Conservation (phyloP, 179 eudicot genomes). For the Monotropa hypopitys region DNA sequence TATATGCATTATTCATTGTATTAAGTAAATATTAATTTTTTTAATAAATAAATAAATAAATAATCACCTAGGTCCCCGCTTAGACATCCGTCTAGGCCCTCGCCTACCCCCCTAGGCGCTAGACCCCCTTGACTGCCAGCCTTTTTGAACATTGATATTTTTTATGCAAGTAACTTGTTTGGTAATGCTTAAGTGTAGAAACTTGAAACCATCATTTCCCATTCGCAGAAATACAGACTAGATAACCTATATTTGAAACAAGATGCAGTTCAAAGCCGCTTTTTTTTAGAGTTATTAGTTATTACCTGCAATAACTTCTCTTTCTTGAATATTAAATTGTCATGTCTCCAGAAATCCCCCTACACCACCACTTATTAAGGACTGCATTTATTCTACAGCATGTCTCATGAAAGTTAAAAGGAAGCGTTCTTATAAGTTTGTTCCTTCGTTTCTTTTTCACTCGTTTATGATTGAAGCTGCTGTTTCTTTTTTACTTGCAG, state of each 20-base stretch:
- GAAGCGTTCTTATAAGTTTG: not conserved
- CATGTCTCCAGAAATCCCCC: not conserved
- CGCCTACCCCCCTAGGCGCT: too few relatives aligned
- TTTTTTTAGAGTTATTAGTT: not conserved
- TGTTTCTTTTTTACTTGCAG: conserved; percentile 30
- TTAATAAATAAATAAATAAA: too few relatives aligned
- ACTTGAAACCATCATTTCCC: not conserved
- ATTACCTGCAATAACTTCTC: not conserved
- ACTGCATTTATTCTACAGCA: not conserved
- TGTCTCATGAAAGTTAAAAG: not conserved
- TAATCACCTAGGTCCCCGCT: too few relatives aligned
- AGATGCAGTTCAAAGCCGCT: not conserved
- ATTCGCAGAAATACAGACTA: not conserved
- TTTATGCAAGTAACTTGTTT: not conserved
- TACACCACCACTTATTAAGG: not conserved
- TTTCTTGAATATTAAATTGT: not conserved
- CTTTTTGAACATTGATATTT: too few relatives aligned
- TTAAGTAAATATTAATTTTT: too few relatives aligned
- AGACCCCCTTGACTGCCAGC: too few relatives aligned
- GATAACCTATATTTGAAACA: not conserved
- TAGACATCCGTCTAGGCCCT: too few relatives aligned
- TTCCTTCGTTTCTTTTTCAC: not conserved
- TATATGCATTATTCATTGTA: too few relatives aligned
- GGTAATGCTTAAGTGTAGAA: not conserved
- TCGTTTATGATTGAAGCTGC: not conserved